Evolutionary conservation across 1,284 basidiomycete genomes (phyloP).

Genomic region (Leccinum ponderosum): DNA sequence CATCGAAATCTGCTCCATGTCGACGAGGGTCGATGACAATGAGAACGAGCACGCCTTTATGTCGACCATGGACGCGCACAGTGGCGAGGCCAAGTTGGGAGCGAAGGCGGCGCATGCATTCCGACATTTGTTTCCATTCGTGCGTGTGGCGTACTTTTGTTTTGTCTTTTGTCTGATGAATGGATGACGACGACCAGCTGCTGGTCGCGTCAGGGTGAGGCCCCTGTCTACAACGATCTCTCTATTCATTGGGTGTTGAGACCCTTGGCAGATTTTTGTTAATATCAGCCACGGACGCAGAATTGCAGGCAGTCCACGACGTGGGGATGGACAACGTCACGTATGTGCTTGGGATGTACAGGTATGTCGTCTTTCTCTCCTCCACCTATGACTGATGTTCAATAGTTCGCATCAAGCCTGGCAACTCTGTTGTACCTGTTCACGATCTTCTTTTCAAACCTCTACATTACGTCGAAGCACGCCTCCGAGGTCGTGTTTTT

Average conservation of each 20-base stretch:
- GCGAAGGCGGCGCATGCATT: conserved; percentile 59
- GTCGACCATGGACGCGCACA: conserved; percentile 16
- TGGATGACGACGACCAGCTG: conserved; percentile 44
- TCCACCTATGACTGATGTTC: background rate
- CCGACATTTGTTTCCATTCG: conserved; percentile 84
- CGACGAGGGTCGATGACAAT: conserved; percentile 38
- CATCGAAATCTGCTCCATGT: conserved; percentile 84
- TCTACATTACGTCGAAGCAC: conserved; percentile 47
- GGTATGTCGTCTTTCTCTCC: conserved; percentile 33
- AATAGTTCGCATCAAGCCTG: conserved; percentile 40
- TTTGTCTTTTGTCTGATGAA: background rate
- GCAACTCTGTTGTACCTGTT: conserved; percentile 79
- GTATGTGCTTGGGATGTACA: conserved; percentile 83
- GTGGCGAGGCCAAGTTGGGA: conserved; percentile 20
- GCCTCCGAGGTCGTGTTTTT: conserved; percentile 20
- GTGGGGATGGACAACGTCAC: conserved; percentile 87
- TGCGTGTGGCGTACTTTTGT: conserved; percentile 42
- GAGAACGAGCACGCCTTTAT: conserved; percentile 67
- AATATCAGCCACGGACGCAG: conserved; percentile 92
- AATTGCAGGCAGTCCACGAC: conserved; percentile 68
- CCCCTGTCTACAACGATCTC: background rate
- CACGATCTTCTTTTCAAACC: conserved; percentile 57
- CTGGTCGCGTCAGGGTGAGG: conserved; percentile 62
- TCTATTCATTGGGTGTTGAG: background rate
- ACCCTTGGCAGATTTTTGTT: conserved; percentile 59